These are phyloP conservation scores for Triglochin maritima DNA, from an alignment of 106 monocot species.

Conservation along the genomic window DNA sequence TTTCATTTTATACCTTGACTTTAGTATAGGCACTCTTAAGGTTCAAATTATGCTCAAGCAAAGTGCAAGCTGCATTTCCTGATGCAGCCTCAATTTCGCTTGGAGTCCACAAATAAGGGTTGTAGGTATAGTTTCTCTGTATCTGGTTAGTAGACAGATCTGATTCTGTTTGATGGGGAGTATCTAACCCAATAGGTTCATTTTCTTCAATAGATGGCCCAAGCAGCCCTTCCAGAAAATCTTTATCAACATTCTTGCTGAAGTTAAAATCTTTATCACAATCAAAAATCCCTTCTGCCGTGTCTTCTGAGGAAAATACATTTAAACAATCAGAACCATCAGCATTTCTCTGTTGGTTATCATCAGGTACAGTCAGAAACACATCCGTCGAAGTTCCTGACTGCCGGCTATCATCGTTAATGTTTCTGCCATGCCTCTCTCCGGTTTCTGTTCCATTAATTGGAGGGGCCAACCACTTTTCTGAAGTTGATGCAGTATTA, in stretches of 20 bases:
- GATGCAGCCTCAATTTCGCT: slow-evolving; percentile 60
- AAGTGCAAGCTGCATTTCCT: slow-evolving; percentile 47
- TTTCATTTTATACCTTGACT: slow-evolving; percentile 46
- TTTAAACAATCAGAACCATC: background rate
- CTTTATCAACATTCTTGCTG: slow-evolving; percentile 31
- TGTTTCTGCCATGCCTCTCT: background rate
- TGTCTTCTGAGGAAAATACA: background rate
- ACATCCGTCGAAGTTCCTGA: background rate
- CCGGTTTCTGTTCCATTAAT: background rate
- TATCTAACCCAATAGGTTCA: background rate
- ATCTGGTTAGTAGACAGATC: slow-evolving; percentile 6
- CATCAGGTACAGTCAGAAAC: background rate
- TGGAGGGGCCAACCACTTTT: background rate
- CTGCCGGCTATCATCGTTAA: background rate
- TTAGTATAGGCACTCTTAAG: slow-evolving; percentile 72
- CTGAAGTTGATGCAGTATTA: background rate
- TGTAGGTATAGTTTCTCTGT: slow-evolving; percentile 16
- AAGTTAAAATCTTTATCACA: background rate
- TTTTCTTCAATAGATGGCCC: slow-evolving; percentile 17
- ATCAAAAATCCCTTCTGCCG: background rate
- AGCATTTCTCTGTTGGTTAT: background rate
- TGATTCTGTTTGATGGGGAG: background rate
- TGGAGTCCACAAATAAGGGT: slow-evolving; percentile 71
- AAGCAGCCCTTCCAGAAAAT: slow-evolving; percentile 50
- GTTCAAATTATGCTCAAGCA: slow-evolving; percentile 59